Base-by-base conservation (phyloP, 23 red algal genomes). In the Pyropia haitanensis region DNA sequence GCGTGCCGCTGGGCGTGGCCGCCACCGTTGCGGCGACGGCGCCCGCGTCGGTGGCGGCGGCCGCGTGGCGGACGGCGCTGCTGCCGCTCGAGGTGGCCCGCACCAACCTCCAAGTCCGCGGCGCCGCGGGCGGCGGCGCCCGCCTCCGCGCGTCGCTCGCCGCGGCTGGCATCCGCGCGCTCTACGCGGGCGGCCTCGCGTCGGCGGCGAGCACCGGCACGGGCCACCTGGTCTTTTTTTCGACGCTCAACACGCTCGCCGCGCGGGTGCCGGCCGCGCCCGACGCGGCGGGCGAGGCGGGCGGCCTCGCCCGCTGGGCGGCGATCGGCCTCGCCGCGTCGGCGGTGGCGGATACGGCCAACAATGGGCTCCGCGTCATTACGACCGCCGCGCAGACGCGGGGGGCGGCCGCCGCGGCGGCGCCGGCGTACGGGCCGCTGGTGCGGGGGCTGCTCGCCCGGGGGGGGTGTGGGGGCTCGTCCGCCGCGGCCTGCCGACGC, bases 221-320 rank as follows among this genome's bases (percentile, higher is more conserved):
- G 2, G 67, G 66, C 26, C 66, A 84, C 23, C 74, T 84, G 27
- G 68, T 70, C n/a, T 84, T 84, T 51, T 84, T 84, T 55, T 73
- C 65, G 25, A 84, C 79, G 2, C 68, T 84, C 49, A 84, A 84
- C 27, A 58, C 65, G 3, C 65, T 72, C 16, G 66, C 65, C 5
- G 78, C 72, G 48, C 77, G 66, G 15, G 60, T 84, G 7, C 28
- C 48, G 14, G 55, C 19, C 19, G 55, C 19, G 12, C 55, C 25
- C 21, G 21, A 23, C 25, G 6, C 3, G 55, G 15, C 21, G 25
- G 55, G 55, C 21, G 21, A 58, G 25, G 55, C 21, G 4, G 21
- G 19, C 1, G 79, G 67, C 12, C 68, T 73, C 19, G 69, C 68
- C 18, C 49, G 58, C 1, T 74, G 72, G 53, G 79, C 68, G 25